A percentile compares a stretch with the other conserved stretches of the same genome.
phyloP scores from a whole-genome alignment of 2,329 filamentous ascomycete species.

The Beauveria brongniartii region DNA sequence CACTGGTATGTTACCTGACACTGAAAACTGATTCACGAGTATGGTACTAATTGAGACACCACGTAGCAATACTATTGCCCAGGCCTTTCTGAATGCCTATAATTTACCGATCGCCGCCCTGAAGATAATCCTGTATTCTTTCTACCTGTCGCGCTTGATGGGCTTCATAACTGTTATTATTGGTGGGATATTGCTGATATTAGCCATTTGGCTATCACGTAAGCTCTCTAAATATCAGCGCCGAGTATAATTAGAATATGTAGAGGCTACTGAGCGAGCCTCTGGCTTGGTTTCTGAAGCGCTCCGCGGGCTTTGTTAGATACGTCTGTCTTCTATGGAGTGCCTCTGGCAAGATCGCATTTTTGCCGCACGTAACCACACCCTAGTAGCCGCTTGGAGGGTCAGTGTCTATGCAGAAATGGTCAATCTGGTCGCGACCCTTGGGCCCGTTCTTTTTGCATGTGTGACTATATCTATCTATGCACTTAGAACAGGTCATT shows the following conservation, averaged over 20 bases:
- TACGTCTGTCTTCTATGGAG: slow-evolving; percentile 12
- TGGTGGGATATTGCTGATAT: background rate
- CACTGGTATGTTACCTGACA: background rate
- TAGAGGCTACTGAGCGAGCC: background rate
- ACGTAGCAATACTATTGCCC: background rate
- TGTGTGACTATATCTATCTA: slow-evolving; percentile 10
- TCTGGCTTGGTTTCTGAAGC: slow-evolving; percentile 9
- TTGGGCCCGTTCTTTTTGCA: slow-evolving; percentile 10
- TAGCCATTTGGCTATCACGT: slow-evolving; percentile 2
- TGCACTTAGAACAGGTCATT: background rate
- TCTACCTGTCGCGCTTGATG: slow-evolving; percentile 7
- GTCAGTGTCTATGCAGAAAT: background rate
- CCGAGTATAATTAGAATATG: background rate
- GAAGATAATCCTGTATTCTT: slow-evolving; percentile 7
- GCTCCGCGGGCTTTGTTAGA: slow-evolving; percentile 9
- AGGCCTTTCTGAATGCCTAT: background rate
- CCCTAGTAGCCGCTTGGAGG: slow-evolving; percentile 3
- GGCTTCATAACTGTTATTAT: slow-evolving; percentile 5
- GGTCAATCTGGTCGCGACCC: background rate
- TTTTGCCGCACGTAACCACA: background rate
- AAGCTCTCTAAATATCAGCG: slow-evolving; percentile 3
- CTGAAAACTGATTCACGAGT: background rate
- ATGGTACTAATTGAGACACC: background rate
- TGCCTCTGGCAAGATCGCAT: slow-evolving; percentile 5
- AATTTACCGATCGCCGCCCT: slow-evolving; percentile 8